Evolutionary conservation across 306 rosid genomes (phyloP).

Genomic region (peach (Prunus persica)): Prunus_persica_NCBIv2 NC_034013.1:3696001-3696500

Average conservation of each 20-base stretch:
- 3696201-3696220: background rate
- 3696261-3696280: background rate
- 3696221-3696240: background rate
- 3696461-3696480: background rate
- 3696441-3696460: background rate
- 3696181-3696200: background rate
- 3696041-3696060: background rate
- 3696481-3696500: background rate
- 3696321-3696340: slow-evolving; percentile 44
- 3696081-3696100: background rate
- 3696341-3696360: slow-evolving; percentile 64
- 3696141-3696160: background rate
- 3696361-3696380: slow-evolving; percentile 75
- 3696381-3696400: slow-evolving; percentile 87
- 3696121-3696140: background rate
- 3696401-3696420: slow-evolving; percentile 8
- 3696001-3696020: background rate
- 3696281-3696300: background rate
- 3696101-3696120: background rate
- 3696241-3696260: background rate
- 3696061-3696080: background rate
- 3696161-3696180: background rate
- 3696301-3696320: background rate
- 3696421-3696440: slow-evolving; percentile 5
- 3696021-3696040: background rate